Conservation (phyloP, 352 stramenopile genomes). For the Globisporangium acanthophoron region DNA sequence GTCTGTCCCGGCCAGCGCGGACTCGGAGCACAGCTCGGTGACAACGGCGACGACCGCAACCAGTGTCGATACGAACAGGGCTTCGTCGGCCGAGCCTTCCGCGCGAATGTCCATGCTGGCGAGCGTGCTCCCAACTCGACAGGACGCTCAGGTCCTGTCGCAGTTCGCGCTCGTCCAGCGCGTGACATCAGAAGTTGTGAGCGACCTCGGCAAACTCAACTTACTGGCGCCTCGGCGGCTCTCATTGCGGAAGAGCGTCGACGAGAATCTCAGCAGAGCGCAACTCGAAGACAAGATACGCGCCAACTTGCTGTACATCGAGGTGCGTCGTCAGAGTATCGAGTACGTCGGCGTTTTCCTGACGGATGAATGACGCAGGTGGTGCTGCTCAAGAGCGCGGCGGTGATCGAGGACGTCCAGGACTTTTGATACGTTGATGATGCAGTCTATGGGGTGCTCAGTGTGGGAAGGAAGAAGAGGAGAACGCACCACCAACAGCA, state of each 20-base stretch:
- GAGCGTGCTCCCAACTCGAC: not conserved
- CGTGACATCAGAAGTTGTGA: not conserved
- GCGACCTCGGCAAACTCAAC: slow-evolving; percentile 7
- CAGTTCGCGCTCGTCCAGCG: slow-evolving; percentile 8
- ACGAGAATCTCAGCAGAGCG: slow-evolving; percentile 3
- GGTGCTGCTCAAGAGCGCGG: slow-evolving; percentile 10
- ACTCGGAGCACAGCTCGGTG: not conserved
- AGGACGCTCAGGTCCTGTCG: not conserved
- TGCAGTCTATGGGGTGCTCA: too few relatives aligned
- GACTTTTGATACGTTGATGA: not conserved
- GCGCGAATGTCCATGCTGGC: not conserved
- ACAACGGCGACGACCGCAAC: not conserved
- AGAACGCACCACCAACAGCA: not conserved
- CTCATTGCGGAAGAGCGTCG: slow-evolving; percentile 4
- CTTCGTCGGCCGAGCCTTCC: not conserved
- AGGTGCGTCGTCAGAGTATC: slow-evolving; percentile 14
- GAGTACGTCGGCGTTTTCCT: not conserved
- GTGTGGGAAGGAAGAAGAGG: not conserved
- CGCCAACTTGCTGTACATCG: slow-evolving; percentile 35
- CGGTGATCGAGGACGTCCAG: slow-evolving; percentile 13
- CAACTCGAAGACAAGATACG: slow-evolving; percentile 24
- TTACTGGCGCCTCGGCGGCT: slow-evolving; percentile 2
- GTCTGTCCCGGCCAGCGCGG: not conserved
- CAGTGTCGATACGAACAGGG: not conserved
- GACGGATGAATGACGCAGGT: slow-evolving; percentile 2